These are phyloP conservation scores for Hyaloraphidium curvatum DNA, from an alignment of 192 early-diverging fungal genomes.

Conservation along the genomic window DNA sequence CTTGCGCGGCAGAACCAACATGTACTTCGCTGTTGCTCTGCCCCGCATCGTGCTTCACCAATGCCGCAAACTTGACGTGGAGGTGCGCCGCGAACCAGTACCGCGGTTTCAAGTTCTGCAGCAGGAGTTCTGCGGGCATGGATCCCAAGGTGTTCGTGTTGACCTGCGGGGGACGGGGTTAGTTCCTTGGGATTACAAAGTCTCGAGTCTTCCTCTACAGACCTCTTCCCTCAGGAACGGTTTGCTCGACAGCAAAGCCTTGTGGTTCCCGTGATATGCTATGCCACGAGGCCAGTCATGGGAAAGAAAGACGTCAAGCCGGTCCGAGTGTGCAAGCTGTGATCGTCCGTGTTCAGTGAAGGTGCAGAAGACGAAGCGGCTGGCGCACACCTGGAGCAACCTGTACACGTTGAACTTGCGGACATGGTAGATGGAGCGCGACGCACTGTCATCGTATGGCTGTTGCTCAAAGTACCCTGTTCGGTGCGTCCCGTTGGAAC, in stretches of 20 bases:
- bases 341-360: no score
- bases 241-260: not conserved
- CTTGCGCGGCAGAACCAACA: not conserved
- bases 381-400: not conserved
- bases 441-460: not conserved
- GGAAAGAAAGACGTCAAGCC: not conserved
- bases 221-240: no score
- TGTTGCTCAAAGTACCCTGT: not conserved
- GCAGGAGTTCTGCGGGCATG: constrained; percentile 41
- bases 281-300: not conserved
- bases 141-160: constrained; percentile 53
- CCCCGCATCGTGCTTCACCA: not conserved
- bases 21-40: not conserved
- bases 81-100: constrained; percentile 95
- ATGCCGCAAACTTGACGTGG: constrained; percentile 61
- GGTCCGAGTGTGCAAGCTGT: not conserved
- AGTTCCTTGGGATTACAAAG: no score
- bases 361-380: not conserved
- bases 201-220: no score
- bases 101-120: constrained; percentile 53
- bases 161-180: constrained; percentile 24
- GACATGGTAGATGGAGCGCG: not conserved
- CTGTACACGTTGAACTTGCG: not conserved
- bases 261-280: not conserved
- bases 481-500: not conserved